Percentiles rank a stretch among this genome's conserved stretches.
Conservation (phyloP, 495 filamentous ascomycete genomes). For the Aspergillus carlsbadensis region DNA sequence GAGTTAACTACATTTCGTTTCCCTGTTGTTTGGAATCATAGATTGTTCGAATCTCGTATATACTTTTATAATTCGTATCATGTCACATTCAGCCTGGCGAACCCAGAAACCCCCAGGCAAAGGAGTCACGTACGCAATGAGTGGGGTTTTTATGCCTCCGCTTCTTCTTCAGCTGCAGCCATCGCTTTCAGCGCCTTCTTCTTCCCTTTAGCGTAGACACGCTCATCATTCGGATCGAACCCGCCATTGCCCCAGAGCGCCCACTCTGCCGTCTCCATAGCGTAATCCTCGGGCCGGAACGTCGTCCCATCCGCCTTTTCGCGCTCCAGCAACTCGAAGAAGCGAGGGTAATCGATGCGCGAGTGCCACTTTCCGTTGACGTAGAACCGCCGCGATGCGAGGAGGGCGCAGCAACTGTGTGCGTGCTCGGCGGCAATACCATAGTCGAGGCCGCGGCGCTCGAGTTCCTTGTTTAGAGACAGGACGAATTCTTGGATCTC, state of each 20-base stretch:
- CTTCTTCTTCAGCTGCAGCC: not conserved
- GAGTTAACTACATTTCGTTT: too few species aligned
- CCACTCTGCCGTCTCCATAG: conserved; percentile 87
- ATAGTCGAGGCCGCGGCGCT: conserved; percentile 68
- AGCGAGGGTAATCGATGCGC: conserved; percentile 82
- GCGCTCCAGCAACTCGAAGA: conserved; percentile 80
- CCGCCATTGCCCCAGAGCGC: conserved; percentile 92
- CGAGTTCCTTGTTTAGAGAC: conserved; percentile 64
- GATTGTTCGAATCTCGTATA: too few species aligned
- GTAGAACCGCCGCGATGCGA: conserved; percentile 75
- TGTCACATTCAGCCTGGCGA: too few species aligned
- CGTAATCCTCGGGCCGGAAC: conserved; percentile 88
- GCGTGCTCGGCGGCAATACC: conserved; percentile 93
- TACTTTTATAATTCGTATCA: too few species aligned
- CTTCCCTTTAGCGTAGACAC: conserved; percentile 78
- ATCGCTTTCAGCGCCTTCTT: conserved; percentile 19
- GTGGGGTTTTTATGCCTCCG: not conserved
- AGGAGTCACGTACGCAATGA: too few species aligned
- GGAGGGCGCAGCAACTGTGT: conserved; percentile 87
- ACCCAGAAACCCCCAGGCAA: too few species aligned
- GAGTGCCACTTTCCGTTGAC: conserved; percentile 83
- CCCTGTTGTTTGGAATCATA: too few species aligned
- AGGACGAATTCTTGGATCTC: conserved; percentile 81
- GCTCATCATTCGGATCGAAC: conserved; percentile 85
- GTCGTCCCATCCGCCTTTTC: conserved; percentile 53